Conservation (phyloP, 305 asterid species). For the Fraxinus baroniana region DNA sequence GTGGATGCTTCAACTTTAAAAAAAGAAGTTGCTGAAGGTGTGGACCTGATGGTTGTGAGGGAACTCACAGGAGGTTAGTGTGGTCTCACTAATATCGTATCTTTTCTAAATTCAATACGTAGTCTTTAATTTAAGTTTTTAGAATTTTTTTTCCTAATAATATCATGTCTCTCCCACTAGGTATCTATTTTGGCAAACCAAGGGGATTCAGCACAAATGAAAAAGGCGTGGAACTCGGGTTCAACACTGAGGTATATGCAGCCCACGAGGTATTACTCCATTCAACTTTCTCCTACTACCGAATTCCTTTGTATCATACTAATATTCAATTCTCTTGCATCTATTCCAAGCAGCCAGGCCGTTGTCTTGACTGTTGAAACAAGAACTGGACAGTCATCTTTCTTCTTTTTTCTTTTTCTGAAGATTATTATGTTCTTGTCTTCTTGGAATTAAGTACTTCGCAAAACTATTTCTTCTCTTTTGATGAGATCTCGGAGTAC, state of each 20-base stretch:
- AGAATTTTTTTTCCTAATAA: neutral
- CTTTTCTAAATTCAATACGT: too few species aligned
- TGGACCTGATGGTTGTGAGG: slow-evolving; percentile 94
- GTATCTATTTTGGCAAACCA: slow-evolving; percentile 95
- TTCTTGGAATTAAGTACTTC: neutral
- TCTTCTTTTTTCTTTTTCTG: neutral
- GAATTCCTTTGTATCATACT: neutral
- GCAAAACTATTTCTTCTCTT: neutral
- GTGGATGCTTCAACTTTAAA: slow-evolving; percentile 91
- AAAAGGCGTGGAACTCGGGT: slow-evolving; percentile 87
- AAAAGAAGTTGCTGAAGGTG: slow-evolving; percentile 94
- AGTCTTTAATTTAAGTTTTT: neutral
- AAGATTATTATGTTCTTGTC: neutral
- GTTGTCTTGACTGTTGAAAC: slow-evolving; percentile 1
- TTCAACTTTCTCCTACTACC: slow-evolving; percentile 15
- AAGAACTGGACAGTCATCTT: neutral
- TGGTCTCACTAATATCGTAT: slow-evolving; percentile 6
- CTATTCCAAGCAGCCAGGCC: neutral
- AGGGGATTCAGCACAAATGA: slow-evolving; percentile 77
- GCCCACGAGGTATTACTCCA: slow-evolving; percentile 60
- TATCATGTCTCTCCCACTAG: slow-evolving; percentile 34
- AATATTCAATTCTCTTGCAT: neutral
- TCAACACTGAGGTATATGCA: slow-evolving; percentile 92
- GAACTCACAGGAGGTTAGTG: slow-evolving; percentile 94
- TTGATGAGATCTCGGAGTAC: too few species aligned